Conservation (phyloP, 169 alveolate species). For the Eimeria zaria region DNA sequence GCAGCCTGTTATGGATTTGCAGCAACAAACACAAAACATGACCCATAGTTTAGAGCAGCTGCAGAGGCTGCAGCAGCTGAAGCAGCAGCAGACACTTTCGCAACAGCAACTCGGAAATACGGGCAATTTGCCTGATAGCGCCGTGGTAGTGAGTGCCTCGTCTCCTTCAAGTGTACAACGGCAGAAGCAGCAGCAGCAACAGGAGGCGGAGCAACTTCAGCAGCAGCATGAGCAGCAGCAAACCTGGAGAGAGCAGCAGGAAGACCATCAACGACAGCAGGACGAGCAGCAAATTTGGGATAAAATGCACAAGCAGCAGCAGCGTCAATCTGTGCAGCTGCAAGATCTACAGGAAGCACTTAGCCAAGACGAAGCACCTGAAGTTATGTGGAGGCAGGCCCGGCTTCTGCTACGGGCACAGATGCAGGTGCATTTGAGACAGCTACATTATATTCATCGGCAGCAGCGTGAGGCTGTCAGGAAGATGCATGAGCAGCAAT, state of each 20-base stretch:
- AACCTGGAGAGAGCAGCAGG: background rate
- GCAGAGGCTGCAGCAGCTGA: conserved; percentile 17
- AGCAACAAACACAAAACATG: background rate
- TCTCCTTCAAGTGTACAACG: background rate
- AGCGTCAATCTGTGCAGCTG: background rate
- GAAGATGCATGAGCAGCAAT: background rate
- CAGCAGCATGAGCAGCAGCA: background rate
- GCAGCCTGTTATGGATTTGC: background rate
- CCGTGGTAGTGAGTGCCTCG: background rate
- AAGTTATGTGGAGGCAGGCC: conserved; percentile 5
- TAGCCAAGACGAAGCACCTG: background rate
- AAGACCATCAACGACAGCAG: background rate
- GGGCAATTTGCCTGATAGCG: background rate
- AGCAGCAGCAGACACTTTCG: background rate
- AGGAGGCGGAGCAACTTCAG: background rate
- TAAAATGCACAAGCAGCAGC: background rate
- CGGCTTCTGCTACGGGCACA: background rate
- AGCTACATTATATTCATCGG: conserved; percentile 20
- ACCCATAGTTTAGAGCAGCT: background rate
- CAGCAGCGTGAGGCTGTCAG: background rate
- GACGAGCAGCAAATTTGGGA: background rate
- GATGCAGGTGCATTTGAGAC: conserved; percentile 6
- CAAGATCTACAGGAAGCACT: background rate
- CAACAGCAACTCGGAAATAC: background rate
- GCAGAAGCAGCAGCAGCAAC: background rate